Conservation (phyloP, 306 rosid species). For the Dryas alaskensis region DNA sequence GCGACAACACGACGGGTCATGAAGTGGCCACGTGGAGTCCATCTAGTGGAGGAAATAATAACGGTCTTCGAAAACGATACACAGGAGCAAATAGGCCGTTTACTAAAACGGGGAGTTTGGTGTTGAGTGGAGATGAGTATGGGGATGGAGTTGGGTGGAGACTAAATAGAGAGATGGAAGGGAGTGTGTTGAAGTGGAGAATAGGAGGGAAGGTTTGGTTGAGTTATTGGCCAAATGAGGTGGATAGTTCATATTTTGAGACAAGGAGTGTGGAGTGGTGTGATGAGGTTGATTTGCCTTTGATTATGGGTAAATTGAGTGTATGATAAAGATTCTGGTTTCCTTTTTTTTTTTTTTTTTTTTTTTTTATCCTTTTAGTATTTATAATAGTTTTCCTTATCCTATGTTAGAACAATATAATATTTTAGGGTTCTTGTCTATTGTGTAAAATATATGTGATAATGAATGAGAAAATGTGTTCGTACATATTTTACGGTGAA, state of each 20-base stretch:
- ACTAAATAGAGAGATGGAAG: conserved; percentile 77
- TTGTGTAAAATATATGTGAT: too few relatives aligned
- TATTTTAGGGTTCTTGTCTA: too few relatives aligned
- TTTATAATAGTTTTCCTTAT: too few relatives aligned
- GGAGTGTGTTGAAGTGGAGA: conserved; percentile 92
- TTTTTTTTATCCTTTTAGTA: too few relatives aligned
- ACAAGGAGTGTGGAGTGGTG: conserved; percentile 86
- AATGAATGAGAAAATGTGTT: too few relatives aligned
- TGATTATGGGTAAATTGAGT: conserved; percentile 44
- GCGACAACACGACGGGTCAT: conserved; percentile 52
- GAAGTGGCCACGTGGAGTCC: conserved; percentile 55
- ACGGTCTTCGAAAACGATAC: conserved; percentile 40
- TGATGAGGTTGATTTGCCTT: conserved; percentile 95
- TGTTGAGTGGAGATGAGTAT: conserved; percentile 67
- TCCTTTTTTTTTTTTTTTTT: neutral
- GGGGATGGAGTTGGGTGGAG: conserved; percentile 81
- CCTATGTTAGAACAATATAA: too few relatives aligned
- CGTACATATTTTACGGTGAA: too few relatives aligned
- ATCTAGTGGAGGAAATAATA: neutral
- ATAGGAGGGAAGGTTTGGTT: conserved; percentile 80
- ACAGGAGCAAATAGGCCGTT: conserved; percentile 47
- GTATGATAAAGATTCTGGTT: neutral
- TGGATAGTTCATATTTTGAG: conserved; percentile 48
- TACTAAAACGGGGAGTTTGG: conserved; percentile 66
- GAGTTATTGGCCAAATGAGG: conserved; percentile 58